phyloP scores from a whole-genome alignment of 2,329 filamentous ascomycete genomes.

The Apiospora koreana region DNA sequence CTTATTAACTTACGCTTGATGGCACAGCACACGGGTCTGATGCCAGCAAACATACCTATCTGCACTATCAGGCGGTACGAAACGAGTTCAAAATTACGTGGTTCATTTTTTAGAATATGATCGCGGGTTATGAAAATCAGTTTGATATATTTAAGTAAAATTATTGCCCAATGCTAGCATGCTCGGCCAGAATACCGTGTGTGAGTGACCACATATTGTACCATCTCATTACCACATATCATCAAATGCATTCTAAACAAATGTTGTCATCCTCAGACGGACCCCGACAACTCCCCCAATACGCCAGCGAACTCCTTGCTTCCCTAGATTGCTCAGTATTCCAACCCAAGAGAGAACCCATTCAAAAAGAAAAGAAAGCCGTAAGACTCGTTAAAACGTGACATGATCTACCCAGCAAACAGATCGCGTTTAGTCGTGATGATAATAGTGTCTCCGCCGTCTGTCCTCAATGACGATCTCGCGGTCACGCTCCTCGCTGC shows the following conservation, averaged over 20 bases:
- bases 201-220: background rate
- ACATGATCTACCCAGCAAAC: background rate
- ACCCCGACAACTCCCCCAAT: background rate
- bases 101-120: background rate
- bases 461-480: conserved; percentile 35
- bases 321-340: background rate
- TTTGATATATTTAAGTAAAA: background rate
- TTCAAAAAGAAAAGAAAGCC: background rate
- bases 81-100: background rate
- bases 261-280: background rate
- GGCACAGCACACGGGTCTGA: background rate
- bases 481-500: conserved; percentile 27
- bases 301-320: conserved; percentile 11
- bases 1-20: background rate
- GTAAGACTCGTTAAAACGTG: background rate
- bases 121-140: background rate
- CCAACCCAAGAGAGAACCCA: background rate
- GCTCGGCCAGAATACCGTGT: background rate
- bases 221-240: background rate
- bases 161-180: background rate
- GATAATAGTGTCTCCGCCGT: conserved; percentile 31
- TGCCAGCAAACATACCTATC: background rate
- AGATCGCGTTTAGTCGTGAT: conserved; percentile 23
- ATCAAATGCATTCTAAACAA: background rate
- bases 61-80: background rate